Base-by-base conservation (phyloP, 2,329 filamentous ascomycete genomes). In the Monosporascus sp. region DNA sequence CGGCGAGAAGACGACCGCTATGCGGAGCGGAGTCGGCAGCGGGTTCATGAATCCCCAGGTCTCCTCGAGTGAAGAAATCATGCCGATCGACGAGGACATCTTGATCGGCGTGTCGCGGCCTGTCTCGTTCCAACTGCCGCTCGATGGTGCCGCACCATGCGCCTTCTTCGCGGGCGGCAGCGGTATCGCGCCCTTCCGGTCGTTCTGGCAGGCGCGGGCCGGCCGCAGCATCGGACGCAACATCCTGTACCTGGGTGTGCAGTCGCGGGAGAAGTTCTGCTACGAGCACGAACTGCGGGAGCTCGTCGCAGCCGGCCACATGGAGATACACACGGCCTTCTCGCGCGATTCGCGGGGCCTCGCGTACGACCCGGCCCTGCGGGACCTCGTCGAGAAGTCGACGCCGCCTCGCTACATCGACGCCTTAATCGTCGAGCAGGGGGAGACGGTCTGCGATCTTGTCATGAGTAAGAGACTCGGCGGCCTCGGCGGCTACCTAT, bases 381-480 rank as follows among this genome's bases (percentile, higher is more conserved):
- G 63, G 3, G 75, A 79, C 47, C 69, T 81, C 5, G 66, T 80
- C 1, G 78, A 81, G 59, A 76, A 70, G 52, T 70, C 73, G 22
- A 79, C 72, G 14, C 65, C 75, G 1, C 74, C 79, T 11, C 71
- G 79, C 3, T 81, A 81, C 54, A 80, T 81, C 22, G 78, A 81
- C 55, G 64, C 69, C 1, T 59, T 80, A 4, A 80, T 81, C 24
- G 68, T 76, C 0, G 77, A 81, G 54, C 76, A 81, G 58, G 75
- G 76, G 0, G 70, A 71, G 0, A 72, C 70, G 0, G 71, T 82
- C 7, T 79, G 77, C 31, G 79, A 81, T 49, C 67, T 81, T 17
- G 76, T 81, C 50, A 81, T 81, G 77, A 78, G 75, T 0, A 82
- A 80, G 66, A 79, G 76, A 45, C 76, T 79, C 46, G 78, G 78